Evolutionary conservation across 768 basidiomycete species (phyloP).

Genomic region (Sistotremastrum suecicum): DNA sequence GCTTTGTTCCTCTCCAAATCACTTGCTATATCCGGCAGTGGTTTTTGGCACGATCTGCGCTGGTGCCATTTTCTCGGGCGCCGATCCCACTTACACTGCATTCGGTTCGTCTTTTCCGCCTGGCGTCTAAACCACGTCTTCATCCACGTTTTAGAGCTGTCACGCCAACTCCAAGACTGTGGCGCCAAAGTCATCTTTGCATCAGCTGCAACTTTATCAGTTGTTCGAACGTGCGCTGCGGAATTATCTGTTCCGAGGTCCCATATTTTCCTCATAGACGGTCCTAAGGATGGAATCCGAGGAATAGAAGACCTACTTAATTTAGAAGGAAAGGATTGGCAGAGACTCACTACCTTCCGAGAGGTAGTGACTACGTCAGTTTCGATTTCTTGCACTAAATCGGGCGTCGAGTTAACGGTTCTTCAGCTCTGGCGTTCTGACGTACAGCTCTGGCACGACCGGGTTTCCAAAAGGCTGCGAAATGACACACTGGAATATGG

Average conservation of each 20-base stretch:
- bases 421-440: not conserved
- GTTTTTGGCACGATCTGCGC: not conserved
- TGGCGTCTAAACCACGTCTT: not conserved
- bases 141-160: not conserved
- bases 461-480: not conserved
- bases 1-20: not conserved
- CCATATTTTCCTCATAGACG: not conserved
- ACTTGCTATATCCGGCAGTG: not conserved
- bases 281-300: not conserved
- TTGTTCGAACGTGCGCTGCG: not conserved
- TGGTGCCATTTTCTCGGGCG: not conserved
- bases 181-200: not conserved
- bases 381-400: too few relatives aligned
- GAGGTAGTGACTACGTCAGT: not conserved
- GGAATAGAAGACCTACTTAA: not conserved
- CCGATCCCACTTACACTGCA: not conserved
- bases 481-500: not conserved
- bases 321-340: not conserved
- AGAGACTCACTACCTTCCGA: not conserved
- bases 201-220: not conserved
- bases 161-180: not conserved
- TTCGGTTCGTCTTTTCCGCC: not conserved
- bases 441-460: not conserved
- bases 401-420: too few relatives aligned
- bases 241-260: not conserved